phyloP scores from a whole-genome alignment of 306 rosid genomes.

The Lupinus albus region DNA sequence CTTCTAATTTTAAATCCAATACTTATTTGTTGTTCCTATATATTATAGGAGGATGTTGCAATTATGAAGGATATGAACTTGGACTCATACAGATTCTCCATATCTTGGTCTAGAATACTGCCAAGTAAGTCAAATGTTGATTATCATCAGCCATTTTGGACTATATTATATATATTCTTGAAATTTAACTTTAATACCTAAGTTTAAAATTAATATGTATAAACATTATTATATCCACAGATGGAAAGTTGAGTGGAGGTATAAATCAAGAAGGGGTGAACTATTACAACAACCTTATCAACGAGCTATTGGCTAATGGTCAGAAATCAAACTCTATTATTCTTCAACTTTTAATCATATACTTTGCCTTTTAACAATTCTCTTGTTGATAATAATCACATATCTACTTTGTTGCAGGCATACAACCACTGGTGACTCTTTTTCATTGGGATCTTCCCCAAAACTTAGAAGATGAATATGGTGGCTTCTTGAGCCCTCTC shows the following conservation, averaged over 20 bases:
- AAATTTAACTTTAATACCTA: not conserved
- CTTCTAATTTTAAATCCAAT: too few species aligned
- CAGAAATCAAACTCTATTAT: not conserved
- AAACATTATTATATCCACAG: conserved; percentile 22
- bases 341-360: too few species aligned
- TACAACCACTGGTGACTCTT: conserved; percentile 59
- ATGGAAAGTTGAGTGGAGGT: conserved; percentile 64
- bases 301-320: conserved; percentile 59
- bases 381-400: not conserved
- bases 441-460: conserved; percentile 77
- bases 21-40: too few species aligned
- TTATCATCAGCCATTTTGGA: not conserved
- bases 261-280: conserved; percentile 56
- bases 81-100: conserved; percentile 72
- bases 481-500: conserved; percentile 52
- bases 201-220: not conserved
- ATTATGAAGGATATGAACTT: conserved; percentile 57
- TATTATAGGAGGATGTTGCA: conserved; percentile 52
- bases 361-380: not conserved
- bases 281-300: conserved; percentile 63
- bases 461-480: conserved; percentile 56
- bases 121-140: conserved; percentile 52
- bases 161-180: not conserved
- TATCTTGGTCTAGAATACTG: conserved; percentile 72
- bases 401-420: conserved; percentile 33